Base-by-base conservation (phyloP, 169 alveolate species). In the Perkinsus olseni region DNA sequence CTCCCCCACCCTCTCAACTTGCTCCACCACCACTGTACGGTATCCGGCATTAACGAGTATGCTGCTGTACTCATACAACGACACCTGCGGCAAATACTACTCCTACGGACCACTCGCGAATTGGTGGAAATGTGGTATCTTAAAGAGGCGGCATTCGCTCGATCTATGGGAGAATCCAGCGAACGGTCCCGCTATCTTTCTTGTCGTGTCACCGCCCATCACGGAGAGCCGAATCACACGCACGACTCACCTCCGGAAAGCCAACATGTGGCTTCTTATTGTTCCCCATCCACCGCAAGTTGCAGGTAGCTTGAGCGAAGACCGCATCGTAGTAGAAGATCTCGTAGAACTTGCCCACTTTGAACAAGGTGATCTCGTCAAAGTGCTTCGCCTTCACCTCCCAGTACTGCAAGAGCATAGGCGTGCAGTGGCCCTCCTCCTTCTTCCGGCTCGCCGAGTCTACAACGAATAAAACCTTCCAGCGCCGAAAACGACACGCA, bases 321-420 rank as follows among this genome's bases (percentile, higher is more conserved):
- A 98, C 97, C 0, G 99, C 99, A 95, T 99, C 99, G 39, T 94
- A 95, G 93, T 97, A 98, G 91, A 98, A 98, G 38, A 97, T 92
- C 94, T 98, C 99, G 94, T 98, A 98, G 94, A 98, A 98, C 92
- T 98, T 97, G 0, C 99, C 99, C 96, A 99, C 97, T 94, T 99
- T 99, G 96, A 99, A 99, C 93, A 99, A 98, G 38, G 99, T 94
- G 36, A 99, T 96, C 95, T 98, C 98, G 96, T 99, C 99, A 94
- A 98, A 98, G 96, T 99, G 98, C 91, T 96, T 95, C 34, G 96
- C 95, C 96, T 99, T 99, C 91, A 99, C 95, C 40, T 97, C 97
- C 99, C 99, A 99, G 96, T 97, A 99, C 95, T 99, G 99, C 93
- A 95, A 96, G 99, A 98, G 98, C n/a, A 99, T 99, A 0, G 99